Base-by-base conservation (phyloP, 352 stramenopile genomes). In the Pythium coloratum region DNA sequence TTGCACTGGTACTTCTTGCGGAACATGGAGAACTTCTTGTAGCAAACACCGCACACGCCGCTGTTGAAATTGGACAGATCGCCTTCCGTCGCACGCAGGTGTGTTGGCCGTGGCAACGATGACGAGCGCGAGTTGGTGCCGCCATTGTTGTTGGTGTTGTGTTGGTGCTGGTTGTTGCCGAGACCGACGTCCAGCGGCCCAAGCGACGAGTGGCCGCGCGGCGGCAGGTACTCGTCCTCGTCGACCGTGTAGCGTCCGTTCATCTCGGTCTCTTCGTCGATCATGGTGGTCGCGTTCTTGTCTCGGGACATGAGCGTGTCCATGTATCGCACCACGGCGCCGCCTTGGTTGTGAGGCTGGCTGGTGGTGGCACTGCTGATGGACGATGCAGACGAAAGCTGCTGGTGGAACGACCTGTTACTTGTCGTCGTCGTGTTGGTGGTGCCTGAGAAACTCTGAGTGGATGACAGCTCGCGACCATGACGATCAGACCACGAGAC, bases 1-100 rank as follows among this genome's bases (percentile, higher is more conserved):
- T 91, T 91, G 81, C 86, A 95, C 67, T 91, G 81, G 73, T 95
- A 91, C 67, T 92, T 91, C 62, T 90, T 92, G 67, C 86, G 86
- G 68, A 95, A 95, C 76, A 95, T 81, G 14, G 73, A 82, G 36
- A 95, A 95, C 69, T 91, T 90, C 70, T 91, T 92, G 80, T 93
- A 90, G 74, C 86, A 95, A 3, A 95, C 83, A 4, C 77, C 81
- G 57, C 86, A 95, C 36, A 89, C 80, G 0, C 75, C 83, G 9
- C 73, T 80, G 70, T 89, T 89, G 68, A 81, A 66, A 13, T 81
- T 57, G 36, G 53, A 32, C 12, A 76, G 33, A 26, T 82, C 64
- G 55, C 75, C 72, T 51, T 80, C 79, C 50, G 75, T 80, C n/a
- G 69, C 49, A 20, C 69, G 49, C 24, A 50, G 32, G 5, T 61